phyloP scores from a whole-genome alignment of 495 filamentous ascomycete genomes.

The Pyrenopolyporus hunteri region DNA sequence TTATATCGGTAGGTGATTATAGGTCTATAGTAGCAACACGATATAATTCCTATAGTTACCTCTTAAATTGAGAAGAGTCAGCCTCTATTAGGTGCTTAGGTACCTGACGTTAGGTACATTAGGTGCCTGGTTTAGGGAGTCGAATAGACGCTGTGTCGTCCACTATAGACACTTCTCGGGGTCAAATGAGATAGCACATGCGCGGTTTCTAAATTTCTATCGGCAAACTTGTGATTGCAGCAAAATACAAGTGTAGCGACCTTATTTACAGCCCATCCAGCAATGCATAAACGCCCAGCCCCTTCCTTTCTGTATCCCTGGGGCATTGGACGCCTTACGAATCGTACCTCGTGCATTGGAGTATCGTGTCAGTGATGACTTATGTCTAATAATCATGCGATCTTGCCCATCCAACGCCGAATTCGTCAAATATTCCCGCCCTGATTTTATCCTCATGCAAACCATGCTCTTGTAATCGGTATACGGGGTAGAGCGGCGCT shows the following conservation, averaged over 20 bases:
- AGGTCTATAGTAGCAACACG: no score
- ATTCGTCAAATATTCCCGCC: not conserved
- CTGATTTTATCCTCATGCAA: not conserved
- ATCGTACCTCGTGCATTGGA: not conserved
- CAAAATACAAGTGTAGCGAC: not conserved
- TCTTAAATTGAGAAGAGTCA: no score
- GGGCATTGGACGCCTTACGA: not conserved
- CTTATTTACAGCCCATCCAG: not conserved
- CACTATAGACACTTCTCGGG: no score
- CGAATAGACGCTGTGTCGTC: no score
- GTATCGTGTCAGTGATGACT: constrained; percentile 3
- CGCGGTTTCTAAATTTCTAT: not conserved
- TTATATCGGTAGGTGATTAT: no score
- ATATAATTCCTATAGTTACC: no score
- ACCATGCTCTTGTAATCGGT: not conserved
- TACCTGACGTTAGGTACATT: no score
- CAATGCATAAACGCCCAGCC: not conserved
- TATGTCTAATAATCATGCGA: not conserved
- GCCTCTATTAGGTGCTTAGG: no score
- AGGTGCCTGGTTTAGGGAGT: no score
- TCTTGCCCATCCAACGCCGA: constrained; percentile 4
- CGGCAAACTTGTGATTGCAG: not conserved
- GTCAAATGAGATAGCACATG: no score
- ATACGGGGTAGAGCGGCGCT: not conserved
- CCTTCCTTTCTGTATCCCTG: not conserved